Percentiles rank a stretch among this genome's conserved stretches.
Conservation (phyloP, 2,329 filamentous ascomycete genomes). For the Colletotrichum aenigma region DNA sequence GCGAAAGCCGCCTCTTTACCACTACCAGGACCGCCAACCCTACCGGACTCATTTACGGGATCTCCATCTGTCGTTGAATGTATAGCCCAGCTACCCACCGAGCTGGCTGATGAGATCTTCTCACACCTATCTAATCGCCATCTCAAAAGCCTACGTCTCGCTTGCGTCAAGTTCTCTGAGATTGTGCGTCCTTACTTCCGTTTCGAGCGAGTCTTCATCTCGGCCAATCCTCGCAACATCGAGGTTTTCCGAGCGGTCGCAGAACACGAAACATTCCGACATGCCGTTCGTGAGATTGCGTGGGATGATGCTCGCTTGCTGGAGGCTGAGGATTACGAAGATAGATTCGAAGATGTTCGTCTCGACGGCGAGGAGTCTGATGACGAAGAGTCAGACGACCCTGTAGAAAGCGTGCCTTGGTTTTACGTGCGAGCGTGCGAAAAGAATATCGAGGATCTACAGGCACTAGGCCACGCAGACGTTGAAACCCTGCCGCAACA, state of each 20-base stretch:
- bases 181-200: not conserved
- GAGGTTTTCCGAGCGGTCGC: slow-evolving; percentile 39
- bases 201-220: slow-evolving; percentile 38
- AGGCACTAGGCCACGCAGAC: not conserved
- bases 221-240: slow-evolving; percentile 41
- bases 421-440: not conserved
- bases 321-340: not conserved
- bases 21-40: not conserved
- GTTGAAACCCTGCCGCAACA: not conserved
- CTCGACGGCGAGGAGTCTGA: not conserved
- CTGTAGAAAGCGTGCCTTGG: not conserved
- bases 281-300: slow-evolving; percentile 38
- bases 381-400: not conserved
- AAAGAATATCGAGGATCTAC: not conserved
- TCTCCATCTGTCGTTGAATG: not conserved
- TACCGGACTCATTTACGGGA: not conserved
- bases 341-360: not conserved
- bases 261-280: slow-evolving; percentile 34
- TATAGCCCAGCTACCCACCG: not conserved
- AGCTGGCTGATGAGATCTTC: not conserved
- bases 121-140: not conserved
- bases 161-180: not conserved
- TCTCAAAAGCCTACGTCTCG: not conserved
- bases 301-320: slow-evolving; percentile 35
- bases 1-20: not conserved